Conservation (phyloP, 2,329 filamentous ascomycete species). For the Podosphaera leucotricha region DNA sequence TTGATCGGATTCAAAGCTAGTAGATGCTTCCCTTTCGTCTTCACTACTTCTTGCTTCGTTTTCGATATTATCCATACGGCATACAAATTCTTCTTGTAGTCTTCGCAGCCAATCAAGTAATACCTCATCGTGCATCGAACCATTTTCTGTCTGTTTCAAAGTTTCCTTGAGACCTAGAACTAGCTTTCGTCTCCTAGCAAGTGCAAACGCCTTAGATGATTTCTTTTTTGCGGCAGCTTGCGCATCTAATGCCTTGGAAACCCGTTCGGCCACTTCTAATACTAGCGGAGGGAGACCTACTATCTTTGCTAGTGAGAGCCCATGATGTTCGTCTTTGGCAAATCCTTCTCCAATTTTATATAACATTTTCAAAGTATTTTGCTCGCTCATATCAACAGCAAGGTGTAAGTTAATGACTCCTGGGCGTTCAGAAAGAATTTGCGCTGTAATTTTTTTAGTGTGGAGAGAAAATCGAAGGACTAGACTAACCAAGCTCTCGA, state of each 20-base stretch:
- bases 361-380: constrained; percentile 55
- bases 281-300: constrained; percentile 47
- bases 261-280: constrained; percentile 40
- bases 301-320: constrained; percentile 55
- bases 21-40: constrained; percentile 1
- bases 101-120: constrained; percentile 39
- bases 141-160: constrained; percentile 41
- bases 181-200: constrained; percentile 44
- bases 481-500: constrained; percentile 36
- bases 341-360: constrained; percentile 60
- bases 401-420: constrained; percentile 73
- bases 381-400: constrained; percentile 35
- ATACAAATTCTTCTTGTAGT: constrained; percentile 52
- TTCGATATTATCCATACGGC: constrained; percentile 42
- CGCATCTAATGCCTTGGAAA: constrained; percentile 37
- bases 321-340: constrained; percentile 53
- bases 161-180: constrained; percentile 51
- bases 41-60: constrained; percentile 7
- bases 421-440: constrained; percentile 46
- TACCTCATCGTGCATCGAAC: constrained; percentile 37
- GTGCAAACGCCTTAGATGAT: constrained; percentile 30
- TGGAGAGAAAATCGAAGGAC: neutral
- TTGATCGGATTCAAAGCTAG: neutral
- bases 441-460: constrained; percentile 22
- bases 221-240: constrained; percentile 33